A percentile compares a stretch with the other conserved stretches of the same genome.
Evolutionary conservation across 108 stramenopile genomes (phyloP).

Genomic region (Epithemia pelagica): DNA sequence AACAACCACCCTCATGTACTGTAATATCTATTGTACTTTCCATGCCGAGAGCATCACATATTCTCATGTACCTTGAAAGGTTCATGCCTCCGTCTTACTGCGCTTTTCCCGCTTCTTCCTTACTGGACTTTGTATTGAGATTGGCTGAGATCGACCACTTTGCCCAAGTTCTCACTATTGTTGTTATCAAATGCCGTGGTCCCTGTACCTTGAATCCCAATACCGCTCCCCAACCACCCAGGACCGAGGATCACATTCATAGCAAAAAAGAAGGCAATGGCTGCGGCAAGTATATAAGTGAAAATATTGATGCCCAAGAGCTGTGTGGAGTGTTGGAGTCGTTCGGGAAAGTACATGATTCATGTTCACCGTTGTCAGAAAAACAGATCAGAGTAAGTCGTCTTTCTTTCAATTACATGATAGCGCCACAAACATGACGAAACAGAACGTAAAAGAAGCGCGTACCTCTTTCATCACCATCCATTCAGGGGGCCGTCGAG

Average conservation of each 20-base stretch:
- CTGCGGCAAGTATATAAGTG: constrained; percentile 57
- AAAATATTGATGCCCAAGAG: constrained; percentile 74
- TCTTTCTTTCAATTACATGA: constrained; percentile 1
- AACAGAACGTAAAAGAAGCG: background rate
- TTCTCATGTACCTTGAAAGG: too few species aligned
- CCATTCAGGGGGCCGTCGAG: constrained; percentile 44
- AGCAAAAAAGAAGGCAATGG: constrained; percentile 52
- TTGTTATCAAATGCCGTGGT: background rate
- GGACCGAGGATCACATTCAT: constrained; percentile 62
- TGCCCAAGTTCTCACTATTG: background rate
- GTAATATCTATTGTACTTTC: too few species aligned
- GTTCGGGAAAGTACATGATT: background rate
- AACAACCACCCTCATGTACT: too few species aligned
- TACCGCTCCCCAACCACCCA: constrained; percentile 67
- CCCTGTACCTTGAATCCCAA: constrained; percentile 62
- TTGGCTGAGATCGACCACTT: background rate
- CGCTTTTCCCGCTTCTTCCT: too few species aligned
- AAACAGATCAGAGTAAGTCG: background rate
- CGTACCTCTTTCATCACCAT: constrained; percentile 60
- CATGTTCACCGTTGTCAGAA: too few species aligned
- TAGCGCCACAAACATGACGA: background rate
- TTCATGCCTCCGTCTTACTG: too few species aligned
- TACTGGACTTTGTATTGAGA: background rate
- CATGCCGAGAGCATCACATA: too few species aligned
- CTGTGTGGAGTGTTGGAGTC: too few species aligned